Evolutionary conservation across 257 asterid species (phyloP).

Genomic region (Gynochthodes officinalis): DNA sequence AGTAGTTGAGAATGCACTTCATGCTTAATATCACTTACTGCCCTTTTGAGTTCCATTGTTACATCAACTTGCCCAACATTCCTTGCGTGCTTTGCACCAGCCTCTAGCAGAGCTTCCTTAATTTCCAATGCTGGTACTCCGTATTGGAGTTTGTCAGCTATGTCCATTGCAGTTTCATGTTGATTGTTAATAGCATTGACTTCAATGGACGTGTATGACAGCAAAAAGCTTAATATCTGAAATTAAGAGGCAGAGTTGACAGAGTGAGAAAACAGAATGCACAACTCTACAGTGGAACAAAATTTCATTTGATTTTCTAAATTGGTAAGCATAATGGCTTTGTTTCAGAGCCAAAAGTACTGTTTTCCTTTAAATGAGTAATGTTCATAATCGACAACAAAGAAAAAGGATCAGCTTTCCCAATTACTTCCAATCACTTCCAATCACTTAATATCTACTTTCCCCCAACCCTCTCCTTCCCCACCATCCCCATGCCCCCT

Average conservation of each 20-base stretch:
- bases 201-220: slow-evolving; percentile 52
- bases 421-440: background rate
- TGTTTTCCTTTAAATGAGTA: background rate
- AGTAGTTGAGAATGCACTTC: slow-evolving; percentile 92
- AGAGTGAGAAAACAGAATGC: background rate
- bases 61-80: slow-evolving; percentile 60
- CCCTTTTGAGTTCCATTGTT: slow-evolving; percentile 80
- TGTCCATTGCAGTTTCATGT: slow-evolving; percentile 90
- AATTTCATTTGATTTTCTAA: background rate
- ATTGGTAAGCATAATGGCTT: background rate
- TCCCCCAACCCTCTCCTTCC: no score
- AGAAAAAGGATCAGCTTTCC: background rate
- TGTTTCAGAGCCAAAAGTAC: background rate
- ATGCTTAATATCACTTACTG: slow-evolving; percentile 92
- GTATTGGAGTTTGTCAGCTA: slow-evolving; percentile 86
- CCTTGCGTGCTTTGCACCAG: slow-evolving; percentile 85
- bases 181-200: slow-evolving; percentile 73
- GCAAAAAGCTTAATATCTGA: slow-evolving; percentile 73
- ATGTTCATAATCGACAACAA: background rate
- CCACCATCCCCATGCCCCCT: no score
- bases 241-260: slow-evolving; percentile 21
- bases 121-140: slow-evolving; percentile 67
- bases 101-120: slow-evolving; percentile 62
- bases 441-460: background rate
- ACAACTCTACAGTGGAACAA: background rate